Conservation (phyloP, 2,329 filamentous ascomycete species). For the Pestalotiopsis sp. region DNA sequence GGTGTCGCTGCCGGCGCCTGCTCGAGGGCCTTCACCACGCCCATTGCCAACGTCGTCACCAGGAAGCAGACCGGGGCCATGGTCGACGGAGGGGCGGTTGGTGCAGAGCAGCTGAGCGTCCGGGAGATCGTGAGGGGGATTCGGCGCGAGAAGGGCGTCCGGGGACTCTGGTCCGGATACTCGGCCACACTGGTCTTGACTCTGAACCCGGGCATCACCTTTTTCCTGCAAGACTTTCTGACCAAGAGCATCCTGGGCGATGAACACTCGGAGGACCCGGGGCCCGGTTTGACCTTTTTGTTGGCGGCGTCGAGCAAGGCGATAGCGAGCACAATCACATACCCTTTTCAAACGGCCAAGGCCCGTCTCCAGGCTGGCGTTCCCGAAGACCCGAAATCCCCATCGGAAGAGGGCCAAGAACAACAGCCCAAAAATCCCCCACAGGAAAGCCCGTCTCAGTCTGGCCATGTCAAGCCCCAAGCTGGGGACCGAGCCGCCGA, state of each 20-base stretch:
- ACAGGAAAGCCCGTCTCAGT: not conserved
- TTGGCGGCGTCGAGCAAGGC: constrained; percentile 77
- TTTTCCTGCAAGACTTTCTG: constrained; percentile 76
- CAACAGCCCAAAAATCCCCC: constrained; percentile 17
- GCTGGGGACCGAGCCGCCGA: constrained; percentile 21
- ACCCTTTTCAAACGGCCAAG: constrained; percentile 86
- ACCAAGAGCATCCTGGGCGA: constrained; percentile 58
- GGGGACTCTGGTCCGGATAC: constrained; percentile 86
- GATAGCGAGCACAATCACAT: constrained; percentile 73
- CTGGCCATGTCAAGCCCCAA: not conserved
- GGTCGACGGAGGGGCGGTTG: constrained; percentile 15
- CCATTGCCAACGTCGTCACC: constrained; percentile 79
- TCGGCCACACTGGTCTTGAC: constrained; percentile 78
- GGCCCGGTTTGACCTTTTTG: constrained; percentile 39
- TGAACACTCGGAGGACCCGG: constrained; percentile 35
- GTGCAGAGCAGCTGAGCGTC: constrained; percentile 39
- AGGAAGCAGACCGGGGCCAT: constrained; percentile 70
- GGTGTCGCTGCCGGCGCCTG: constrained; percentile 74
- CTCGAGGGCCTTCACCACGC: constrained; percentile 75
- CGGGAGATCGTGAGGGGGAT: constrained; percentile 65
- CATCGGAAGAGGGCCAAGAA: constrained; percentile 27
- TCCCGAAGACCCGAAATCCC: constrained; percentile 33
- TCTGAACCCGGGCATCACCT: constrained; percentile 83
- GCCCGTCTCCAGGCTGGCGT: constrained; percentile 67
- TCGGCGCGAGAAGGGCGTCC: constrained; percentile 65